Evolutionary conservation across 1,284 basidiomycete genomes (phyloP).

Genomic region (Cutaneotrichosporon sp.): DNA sequence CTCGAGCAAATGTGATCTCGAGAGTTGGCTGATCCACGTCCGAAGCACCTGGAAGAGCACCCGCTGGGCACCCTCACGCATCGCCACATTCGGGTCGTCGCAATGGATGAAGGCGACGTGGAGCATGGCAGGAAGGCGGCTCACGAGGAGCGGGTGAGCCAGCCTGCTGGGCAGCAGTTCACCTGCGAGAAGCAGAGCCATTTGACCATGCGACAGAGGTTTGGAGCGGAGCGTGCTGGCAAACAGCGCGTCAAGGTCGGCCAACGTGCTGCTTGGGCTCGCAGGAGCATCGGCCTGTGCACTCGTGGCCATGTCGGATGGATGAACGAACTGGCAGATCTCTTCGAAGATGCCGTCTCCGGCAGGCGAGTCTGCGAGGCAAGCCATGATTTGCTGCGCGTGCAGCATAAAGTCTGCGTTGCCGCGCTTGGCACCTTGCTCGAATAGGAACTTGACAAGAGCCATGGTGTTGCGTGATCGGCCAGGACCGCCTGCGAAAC

Average conservation of each 20-base stretch:
- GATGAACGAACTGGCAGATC: constrained; percentile 78
- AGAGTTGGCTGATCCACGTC: constrained; percentile 63
- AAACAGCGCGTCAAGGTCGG: constrained; percentile 49
- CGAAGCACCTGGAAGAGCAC: constrained; percentile 79
- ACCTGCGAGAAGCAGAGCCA: constrained; percentile 80
- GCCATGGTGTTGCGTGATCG: constrained; percentile 66
- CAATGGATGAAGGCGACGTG: constrained; percentile 80
- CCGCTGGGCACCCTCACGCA: constrained; percentile 68
- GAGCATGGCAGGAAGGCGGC: constrained; percentile 71
- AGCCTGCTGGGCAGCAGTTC: constrained; percentile 76
- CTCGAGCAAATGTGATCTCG: constrained; percentile 26
- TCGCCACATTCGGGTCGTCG: constrained; percentile 69
- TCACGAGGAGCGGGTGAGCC: constrained; percentile 63
- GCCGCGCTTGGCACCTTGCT: constrained; percentile 81
- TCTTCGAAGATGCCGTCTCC: constrained; percentile 77
- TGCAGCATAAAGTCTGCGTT: constrained; percentile 74
- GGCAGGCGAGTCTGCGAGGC: constrained; percentile 73
- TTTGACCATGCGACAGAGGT: constrained; percentile 72
- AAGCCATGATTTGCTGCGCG: constrained; percentile 79
- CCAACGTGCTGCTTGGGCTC: constrained; percentile 59
- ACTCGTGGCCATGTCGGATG: constrained; percentile 70
- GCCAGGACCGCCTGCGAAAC: constrained; percentile 53
- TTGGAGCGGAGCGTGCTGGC: constrained; percentile 36
- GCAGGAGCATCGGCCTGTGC: constrained; percentile 70
- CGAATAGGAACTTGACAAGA: constrained; percentile 77